Base-by-base conservation (phyloP, 192 early-diverging fungal species). In the Lobosporangium transversale region DNA sequence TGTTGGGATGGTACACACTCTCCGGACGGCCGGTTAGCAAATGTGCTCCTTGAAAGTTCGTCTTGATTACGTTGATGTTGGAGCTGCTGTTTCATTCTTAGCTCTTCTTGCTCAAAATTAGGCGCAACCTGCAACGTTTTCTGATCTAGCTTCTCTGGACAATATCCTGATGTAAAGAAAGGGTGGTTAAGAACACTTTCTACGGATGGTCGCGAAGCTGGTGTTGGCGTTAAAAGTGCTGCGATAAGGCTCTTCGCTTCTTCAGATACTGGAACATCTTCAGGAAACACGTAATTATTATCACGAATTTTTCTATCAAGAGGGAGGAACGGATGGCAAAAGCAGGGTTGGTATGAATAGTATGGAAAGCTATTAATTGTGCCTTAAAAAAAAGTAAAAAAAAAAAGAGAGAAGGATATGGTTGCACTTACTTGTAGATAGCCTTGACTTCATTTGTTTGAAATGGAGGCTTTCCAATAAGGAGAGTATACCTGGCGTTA, bases 401-500 rank as follows among this genome's bases (percentile, higher is more conserved):
- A 67, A 29, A 42, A 40, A 40, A 40, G 14, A 40, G 14, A 40
- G 14, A 40, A 40, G 14, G 14, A 40, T 14, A 7, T 10, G 37
- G 40, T 42, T 42, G 9, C 30, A 24, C 79, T 26, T 85, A 93
- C 92, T 87, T 87, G 83, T 93, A 95, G 27, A 95, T 93, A 18
- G 82, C 62, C 42, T 91, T 82, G 23, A 92, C 88, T 24, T 94
- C 90, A 32, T 83, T 84, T 1, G 89, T 93, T 62, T 94, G 91
- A 65, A 99, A 99, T 5, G 97, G 97, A 9, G 97, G 95, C 36
- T 83, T 81, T 20, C 96, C 96, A 52, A 95, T 87, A 0, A 99
- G 80, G 27, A 97, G 83, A 20, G 95, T 95, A 78, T 94, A 94
- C 84, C 89, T 92, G 45, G 12, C 40, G 47, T 49, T 49, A 10